Percentiles rank a stretch among this genome's conserved stretches.
Conservation (phyloP, 257 asterid species). For the Voacanga thouarsii region DNA sequence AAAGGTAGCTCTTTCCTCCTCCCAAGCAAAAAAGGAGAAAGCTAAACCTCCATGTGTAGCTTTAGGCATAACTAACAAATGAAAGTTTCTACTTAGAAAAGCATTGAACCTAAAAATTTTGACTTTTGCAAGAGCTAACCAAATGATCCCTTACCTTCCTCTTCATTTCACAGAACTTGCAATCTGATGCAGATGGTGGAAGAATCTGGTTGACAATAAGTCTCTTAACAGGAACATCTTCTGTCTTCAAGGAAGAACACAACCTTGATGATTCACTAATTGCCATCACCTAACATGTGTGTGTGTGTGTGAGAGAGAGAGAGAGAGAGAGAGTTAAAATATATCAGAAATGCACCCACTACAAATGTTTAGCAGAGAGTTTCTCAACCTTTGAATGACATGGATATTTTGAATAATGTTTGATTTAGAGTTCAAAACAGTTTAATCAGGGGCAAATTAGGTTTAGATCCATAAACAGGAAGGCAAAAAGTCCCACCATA, state of each 20-base stretch:
- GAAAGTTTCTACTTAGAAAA: not conserved
- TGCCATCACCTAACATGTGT: slow-evolving; percentile 99
- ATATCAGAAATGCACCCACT: not conserved
- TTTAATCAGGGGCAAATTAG: not conserved
- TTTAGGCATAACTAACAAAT: not conserved
- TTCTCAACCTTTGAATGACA: not conserved
- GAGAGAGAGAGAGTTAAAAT: too few relatives aligned
- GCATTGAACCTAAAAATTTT: not conserved
- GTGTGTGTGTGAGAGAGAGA: too few relatives aligned
- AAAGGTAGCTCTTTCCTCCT: not conserved
- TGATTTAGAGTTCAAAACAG: not conserved
- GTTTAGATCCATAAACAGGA: not conserved
- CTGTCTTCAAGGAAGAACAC: slow-evolving; percentile 81
- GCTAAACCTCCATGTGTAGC: not conserved
- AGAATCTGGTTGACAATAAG: slow-evolving; percentile 88
- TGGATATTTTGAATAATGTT: not conserved
- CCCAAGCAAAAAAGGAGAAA: not conserved
- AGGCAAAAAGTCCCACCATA: not conserved
- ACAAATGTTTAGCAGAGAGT: not conserved
- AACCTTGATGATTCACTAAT: slow-evolving; percentile 93
- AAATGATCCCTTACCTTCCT: slow-evolving; percentile 59
- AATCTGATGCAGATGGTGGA: slow-evolving; percentile 84
- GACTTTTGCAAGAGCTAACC: not conserved
- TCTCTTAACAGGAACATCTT: slow-evolving; percentile 88
- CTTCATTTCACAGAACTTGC: slow-evolving; percentile 94